These are phyloP conservation scores for Monascus purpureus DNA, from an alignment of 495 filamentous ascomycete genomes.

Conservation along the genomic window DNA sequence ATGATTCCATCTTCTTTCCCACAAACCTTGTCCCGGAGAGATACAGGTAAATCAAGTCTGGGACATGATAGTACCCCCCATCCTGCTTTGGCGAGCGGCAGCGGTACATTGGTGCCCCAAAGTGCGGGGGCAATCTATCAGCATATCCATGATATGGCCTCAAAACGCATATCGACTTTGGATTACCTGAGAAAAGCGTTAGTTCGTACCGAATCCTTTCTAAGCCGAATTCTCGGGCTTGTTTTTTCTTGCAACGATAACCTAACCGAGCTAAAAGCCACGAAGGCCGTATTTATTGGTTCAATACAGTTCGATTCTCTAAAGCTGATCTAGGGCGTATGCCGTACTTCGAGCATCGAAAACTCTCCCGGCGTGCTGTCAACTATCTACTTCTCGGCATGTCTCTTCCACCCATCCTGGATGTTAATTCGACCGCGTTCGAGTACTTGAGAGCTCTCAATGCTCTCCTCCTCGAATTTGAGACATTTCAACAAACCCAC, in stretches of 20 bases:
- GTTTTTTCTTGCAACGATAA: not conserved
- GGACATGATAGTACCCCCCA: constrained; percentile 18
- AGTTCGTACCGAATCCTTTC: constrained; percentile 15
- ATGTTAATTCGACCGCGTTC: constrained; percentile 61
- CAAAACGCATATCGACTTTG: constrained; percentile 90
- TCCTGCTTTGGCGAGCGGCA: constrained; percentile 17
- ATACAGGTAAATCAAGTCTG: constrained; percentile 21
- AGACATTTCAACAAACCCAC: constrained; percentile 78
- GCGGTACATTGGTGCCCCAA: constrained; percentile 34
- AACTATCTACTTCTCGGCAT: constrained; percentile 89
- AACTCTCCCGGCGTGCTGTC: constrained; percentile 72
- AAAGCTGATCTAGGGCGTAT: constrained; percentile 66
- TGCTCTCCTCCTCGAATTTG: constrained; percentile 78
- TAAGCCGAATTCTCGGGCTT: not conserved
- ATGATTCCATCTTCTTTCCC: constrained; percentile 28
- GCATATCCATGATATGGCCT: constrained; percentile 77
- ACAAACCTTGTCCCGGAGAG: constrained; percentile 21
- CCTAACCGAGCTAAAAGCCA: constrained; percentile 40
- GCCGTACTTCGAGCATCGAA: constrained; percentile 71
- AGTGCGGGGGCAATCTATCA: constrained; percentile 59
- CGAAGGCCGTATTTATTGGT: constrained; percentile 92
- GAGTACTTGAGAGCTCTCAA: constrained; percentile 86
- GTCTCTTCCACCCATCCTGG: constrained; percentile 76
- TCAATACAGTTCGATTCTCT: constrained; percentile 87
- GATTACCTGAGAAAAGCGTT: constrained; percentile 88